Evolutionary conservation across 2,329 filamentous ascomycete genomes (phyloP).

Genomic region (Diaporthe destruens): DNA sequence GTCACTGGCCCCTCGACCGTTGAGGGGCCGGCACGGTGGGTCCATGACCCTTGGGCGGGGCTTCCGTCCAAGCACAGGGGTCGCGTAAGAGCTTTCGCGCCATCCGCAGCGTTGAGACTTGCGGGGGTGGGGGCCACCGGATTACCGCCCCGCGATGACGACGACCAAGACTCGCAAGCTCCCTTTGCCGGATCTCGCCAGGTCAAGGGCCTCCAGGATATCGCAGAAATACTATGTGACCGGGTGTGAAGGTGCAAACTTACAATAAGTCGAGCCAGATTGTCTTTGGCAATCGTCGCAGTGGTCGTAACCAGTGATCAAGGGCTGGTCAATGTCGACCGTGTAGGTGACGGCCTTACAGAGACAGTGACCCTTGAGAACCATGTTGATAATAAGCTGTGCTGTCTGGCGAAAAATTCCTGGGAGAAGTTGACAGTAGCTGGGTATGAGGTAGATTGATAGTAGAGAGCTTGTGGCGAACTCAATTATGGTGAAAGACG

Average conservation of each 20-base stretch:
- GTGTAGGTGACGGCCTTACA: conserved; percentile 80
- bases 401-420: conserved; percentile 33
- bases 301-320: conserved; percentile 75
- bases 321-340: conserved; percentile 63
- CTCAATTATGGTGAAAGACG: background rate
- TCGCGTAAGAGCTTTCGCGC: conserved; percentile 25
- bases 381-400: conserved; percentile 62
- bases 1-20: background rate
- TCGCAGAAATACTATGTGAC: background rate
- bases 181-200: background rate
- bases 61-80: background rate
- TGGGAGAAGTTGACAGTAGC: conserved; percentile 40
- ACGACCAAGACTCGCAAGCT: conserved; percentile 23
- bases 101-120: conserved; percentile 5
- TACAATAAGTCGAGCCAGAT: conserved; percentile 76
- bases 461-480: background rate
- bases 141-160: conserved; percentile 29
- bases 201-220: background rate
- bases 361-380: conserved; percentile 77
- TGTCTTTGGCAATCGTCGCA: conserved; percentile 81
- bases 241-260: conserved; percentile 45
- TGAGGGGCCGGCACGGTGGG: background rate
- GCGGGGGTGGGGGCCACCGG: conserved; percentile 37
- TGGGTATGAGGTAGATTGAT: background rate
- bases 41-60: background rate